These are phyloP conservation scores for Naganishia friedmannii DNA, from an alignment of 768 basidiomycete species.

Conservation along the genomic window DNA sequence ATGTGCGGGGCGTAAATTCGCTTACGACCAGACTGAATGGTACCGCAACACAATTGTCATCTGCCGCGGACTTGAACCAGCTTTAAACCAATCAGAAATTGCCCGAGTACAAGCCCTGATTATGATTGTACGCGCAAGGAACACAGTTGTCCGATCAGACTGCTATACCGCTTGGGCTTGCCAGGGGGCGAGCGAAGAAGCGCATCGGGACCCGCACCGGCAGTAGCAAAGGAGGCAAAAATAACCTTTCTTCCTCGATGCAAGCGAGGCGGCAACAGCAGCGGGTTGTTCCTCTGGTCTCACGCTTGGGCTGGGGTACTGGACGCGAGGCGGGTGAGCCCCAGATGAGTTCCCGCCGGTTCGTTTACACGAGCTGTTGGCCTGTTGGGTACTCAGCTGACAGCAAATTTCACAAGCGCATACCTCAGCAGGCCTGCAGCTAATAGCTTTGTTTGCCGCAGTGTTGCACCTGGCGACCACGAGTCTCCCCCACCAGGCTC, in stretches of 20 bases:
- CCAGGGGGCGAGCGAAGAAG: not conserved
- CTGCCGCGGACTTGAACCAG: not conserved
- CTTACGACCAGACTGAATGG: not conserved
- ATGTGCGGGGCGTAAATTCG: not conserved
- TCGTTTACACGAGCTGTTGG: not conserved
- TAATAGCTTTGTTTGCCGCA: not conserved
- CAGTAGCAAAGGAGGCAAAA: not conserved
- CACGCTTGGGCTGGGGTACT: no score
- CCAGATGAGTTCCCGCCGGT: slow-evolving; percentile 14
- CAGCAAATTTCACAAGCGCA: not conserved
- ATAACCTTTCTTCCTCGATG: not conserved
- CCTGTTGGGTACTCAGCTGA: slow-evolving; percentile 14
- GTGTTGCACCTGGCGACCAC: not conserved
- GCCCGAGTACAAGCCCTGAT: not conserved
- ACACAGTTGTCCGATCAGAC: not conserved
- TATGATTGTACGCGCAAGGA: not conserved
- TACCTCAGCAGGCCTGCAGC: not conserved
- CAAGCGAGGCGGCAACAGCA: slow-evolving; percentile 6
- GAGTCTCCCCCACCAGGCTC: slow-evolving; percentile 18
- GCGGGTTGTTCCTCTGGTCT: not conserved
- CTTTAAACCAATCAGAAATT: slow-evolving; percentile 2
- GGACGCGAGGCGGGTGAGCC: slow-evolving; percentile 6
- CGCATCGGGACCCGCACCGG: not conserved
- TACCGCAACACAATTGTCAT: not conserved
- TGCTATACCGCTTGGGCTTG: not conserved